Conservation (phyloP, 164 flowering plant species). For the Chloranthus sessilifolius region DNA sequence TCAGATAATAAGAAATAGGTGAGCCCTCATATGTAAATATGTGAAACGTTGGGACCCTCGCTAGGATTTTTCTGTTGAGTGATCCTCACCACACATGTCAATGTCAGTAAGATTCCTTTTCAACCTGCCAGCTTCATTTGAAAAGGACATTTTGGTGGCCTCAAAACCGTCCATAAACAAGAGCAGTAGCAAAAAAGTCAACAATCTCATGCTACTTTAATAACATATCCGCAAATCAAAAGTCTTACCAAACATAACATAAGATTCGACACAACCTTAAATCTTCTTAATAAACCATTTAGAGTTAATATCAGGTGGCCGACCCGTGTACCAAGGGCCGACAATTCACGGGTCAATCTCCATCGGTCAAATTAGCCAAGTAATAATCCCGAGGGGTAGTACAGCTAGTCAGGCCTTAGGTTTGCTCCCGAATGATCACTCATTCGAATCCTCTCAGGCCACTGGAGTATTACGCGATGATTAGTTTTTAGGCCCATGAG, state of each 20-base stretch:
- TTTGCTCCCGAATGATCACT: background rate
- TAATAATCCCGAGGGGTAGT: background rate
- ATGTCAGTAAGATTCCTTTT: conserved; percentile 9
- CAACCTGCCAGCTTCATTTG: conserved; percentile 9
- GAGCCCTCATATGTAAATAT: background rate
- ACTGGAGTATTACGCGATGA: too few relatives aligned
- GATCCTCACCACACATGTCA: background rate
- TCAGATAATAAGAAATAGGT: background rate
- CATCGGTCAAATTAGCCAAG: background rate
- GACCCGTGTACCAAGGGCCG: background rate
- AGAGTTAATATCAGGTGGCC: background rate
- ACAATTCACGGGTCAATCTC: background rate
- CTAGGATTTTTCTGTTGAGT: background rate
- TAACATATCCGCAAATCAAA: conserved; percentile 2
- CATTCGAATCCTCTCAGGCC: background rate
- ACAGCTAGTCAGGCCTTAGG: background rate
- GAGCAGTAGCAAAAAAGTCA: conserved; percentile 19
- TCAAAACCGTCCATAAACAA: conserved; percentile 12
- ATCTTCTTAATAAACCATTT: background rate
- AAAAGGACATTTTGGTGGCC: background rate
- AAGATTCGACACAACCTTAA: conserved; percentile 1
- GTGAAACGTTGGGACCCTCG: background rate
- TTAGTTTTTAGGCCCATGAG: too few relatives aligned
- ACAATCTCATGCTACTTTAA: conserved; percentile 31
- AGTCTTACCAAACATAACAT: conserved; percentile 17